These are phyloP conservation scores for Exophiala mesophila DNA, from an alignment of 2,329 filamentous ascomycete species.

Conservation along the genomic window DNA sequence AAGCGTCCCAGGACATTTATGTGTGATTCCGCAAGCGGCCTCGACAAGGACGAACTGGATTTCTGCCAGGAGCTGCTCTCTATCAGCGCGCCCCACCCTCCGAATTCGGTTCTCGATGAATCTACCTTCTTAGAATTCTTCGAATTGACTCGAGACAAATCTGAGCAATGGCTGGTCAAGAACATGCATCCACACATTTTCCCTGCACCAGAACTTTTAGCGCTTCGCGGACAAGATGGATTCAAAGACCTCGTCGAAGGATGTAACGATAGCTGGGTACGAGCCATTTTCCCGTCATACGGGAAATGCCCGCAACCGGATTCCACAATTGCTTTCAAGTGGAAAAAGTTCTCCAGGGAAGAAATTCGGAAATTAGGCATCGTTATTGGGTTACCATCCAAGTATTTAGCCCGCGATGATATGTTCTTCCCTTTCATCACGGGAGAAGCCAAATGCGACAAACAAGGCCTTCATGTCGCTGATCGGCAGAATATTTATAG, in stretches of 20 bases:
- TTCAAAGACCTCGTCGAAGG: slow-evolving; percentile 6
- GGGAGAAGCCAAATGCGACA: slow-evolving; percentile 2
- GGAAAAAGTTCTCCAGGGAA: slow-evolving; percentile 30
- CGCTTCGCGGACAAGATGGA: slow-evolving; percentile 1
- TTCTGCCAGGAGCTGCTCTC: slow-evolving; percentile 3
- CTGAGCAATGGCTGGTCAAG: slow-evolving; percentile 7
- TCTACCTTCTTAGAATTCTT: slow-evolving; percentile 1
- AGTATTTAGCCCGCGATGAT: slow-evolving; percentile 1
- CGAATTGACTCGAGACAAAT: slow-evolving; percentile 5
- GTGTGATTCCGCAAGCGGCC: neutral
- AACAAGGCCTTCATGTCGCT: slow-evolving; percentile 1
- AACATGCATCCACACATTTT: slow-evolving; percentile 7
- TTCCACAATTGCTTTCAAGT: slow-evolving; percentile 6
- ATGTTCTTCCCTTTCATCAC: slow-evolving; percentile 3
- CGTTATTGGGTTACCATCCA: slow-evolving; percentile 1
- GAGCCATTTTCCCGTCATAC: slow-evolving; percentile 5
- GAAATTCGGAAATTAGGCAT: slow-evolving; percentile 35
- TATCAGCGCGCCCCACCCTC: slow-evolving; percentile 1
- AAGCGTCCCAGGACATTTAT: no score
- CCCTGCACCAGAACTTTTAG: slow-evolving; percentile 7
- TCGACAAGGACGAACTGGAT: neutral
- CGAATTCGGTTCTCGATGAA: neutral
- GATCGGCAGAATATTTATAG: slow-evolving; percentile 8
- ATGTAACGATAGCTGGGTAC: slow-evolving; percentile 6
- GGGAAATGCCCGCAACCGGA: slow-evolving; percentile 7